A percentile compares a stretch with the other conserved stretches of the same genome.
Evolutionary conservation across 345 rosid species (phyloP).

Genomic region (Lepidium africanum): DNA sequence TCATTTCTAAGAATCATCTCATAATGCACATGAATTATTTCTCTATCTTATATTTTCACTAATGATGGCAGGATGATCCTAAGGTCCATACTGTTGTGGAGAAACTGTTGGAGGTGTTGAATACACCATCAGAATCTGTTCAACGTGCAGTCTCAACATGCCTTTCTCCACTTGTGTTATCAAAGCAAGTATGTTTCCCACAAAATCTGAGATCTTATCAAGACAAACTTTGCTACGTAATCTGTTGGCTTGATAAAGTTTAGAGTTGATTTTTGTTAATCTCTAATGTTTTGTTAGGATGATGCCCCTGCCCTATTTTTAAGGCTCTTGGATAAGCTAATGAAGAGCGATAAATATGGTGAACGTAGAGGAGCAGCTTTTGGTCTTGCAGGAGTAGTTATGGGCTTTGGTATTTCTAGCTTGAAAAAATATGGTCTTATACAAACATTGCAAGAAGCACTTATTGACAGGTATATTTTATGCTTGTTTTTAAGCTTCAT

Average conservation of each 20-base stretch:
- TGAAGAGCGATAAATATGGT: constrained; percentile 93
- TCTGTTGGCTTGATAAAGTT: neutral
- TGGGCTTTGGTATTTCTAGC: constrained; percentile 88
- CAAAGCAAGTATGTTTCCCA: constrained; percentile 59
- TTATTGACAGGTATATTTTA: constrained; percentile 62
- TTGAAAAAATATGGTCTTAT: constrained; percentile 73
- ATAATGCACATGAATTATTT: neutral
- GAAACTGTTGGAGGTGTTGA: constrained; percentile 87
- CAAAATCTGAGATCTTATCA: neutral
- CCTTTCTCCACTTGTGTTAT: constrained; percentile 78
- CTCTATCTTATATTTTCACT: constrained; percentile 13
- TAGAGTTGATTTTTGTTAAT: neutral
- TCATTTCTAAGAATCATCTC: neutral
- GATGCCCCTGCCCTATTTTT: constrained; percentile 69
- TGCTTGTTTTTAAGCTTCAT: neutral
- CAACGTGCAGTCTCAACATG: constrained; percentile 92
- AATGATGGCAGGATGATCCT: constrained; percentile 78
- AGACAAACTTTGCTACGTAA: constrained; percentile 1
- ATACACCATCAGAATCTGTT: constrained; percentile 99
- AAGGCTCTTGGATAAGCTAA: constrained; percentile 67
- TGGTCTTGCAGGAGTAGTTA: constrained; percentile 91
- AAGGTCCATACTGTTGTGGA: constrained; percentile 89
- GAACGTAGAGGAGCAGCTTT: constrained; percentile 99
- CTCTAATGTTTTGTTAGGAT: constrained; percentile 38
- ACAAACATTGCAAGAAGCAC: constrained; percentile 53